A percentile compares a stretch with the other conserved stretches of the same genome.
Evolutionary conservation across 2,329 filamentous ascomycete species (phyloP).

Genomic region (Mycosphaerella sp.): DNA sequence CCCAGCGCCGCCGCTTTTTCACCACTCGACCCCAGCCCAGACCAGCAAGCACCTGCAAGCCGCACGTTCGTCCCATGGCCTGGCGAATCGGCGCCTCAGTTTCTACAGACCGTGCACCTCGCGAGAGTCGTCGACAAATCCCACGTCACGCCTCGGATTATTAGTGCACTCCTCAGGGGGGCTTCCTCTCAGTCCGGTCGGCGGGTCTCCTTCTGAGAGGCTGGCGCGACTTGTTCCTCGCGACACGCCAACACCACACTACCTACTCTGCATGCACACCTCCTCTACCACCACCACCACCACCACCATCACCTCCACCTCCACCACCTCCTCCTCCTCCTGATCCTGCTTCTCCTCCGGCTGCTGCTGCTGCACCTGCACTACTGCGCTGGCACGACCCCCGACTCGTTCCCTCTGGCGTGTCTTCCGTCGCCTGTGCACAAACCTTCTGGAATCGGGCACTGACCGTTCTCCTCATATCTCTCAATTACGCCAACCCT

Average conservation of each 20-base stretch:
- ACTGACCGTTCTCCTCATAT: slow-evolving; percentile 15
- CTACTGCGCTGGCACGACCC: background rate
- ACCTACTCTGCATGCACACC: no score
- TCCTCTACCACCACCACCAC: no score
- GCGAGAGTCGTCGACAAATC: background rate
- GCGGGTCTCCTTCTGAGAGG: background rate
- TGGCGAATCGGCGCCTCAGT: background rate
- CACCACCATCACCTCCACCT: no score
- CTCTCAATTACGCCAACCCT: slow-evolving; percentile 18
- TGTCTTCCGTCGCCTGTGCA: slow-evolving; percentile 6
- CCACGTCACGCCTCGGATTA: background rate
- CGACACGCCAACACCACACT: background rate
- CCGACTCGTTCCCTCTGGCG: slow-evolving; percentile 1
- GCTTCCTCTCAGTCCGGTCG: background rate
- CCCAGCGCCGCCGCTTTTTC: background rate
- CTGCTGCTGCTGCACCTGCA: background rate
- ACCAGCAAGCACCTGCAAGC: background rate
- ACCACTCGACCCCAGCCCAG: background rate
- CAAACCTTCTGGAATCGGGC: slow-evolving; percentile 21
- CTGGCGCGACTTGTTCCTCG: background rate
- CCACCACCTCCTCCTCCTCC: no score
- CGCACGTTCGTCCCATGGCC: background rate
- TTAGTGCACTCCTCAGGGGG: background rate
- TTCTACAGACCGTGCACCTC: background rate
- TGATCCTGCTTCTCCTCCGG: no score